Conservation (phyloP, 176 grass and related monocot genomes). For the Musa schizocarpa region DNA sequence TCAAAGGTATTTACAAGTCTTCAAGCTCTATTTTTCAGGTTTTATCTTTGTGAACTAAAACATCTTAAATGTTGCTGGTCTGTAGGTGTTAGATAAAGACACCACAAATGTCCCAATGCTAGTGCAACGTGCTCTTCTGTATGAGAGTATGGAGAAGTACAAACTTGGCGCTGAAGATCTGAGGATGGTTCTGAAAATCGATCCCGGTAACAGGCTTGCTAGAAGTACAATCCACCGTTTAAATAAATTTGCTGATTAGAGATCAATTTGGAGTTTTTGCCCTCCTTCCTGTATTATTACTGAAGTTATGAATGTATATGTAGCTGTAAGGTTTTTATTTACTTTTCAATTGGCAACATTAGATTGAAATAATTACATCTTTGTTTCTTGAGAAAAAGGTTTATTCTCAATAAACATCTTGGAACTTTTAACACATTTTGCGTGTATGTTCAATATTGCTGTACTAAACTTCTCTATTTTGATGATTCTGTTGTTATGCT, state of each 20-base stretch:
- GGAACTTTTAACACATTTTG: neutral
- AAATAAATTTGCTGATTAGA: conserved; percentile 90
- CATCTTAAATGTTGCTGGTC: neutral
- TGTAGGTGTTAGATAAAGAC: conserved; percentile 75
- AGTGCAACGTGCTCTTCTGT: conserved; percentile 83
- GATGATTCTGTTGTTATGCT: neutral
- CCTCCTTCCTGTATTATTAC: neutral
- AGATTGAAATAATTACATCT: neutral
- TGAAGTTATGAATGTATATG: neutral
- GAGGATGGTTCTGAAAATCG: conserved; percentile 95
- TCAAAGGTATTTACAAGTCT: conserved; percentile 47
- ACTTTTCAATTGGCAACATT: neutral
- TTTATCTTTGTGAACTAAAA: conserved; percentile 1
- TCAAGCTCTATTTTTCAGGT: neutral
- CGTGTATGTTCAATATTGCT: neutral
- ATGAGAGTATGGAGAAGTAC: conserved; percentile 96
- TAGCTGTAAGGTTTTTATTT: neutral
- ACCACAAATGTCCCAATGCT: conserved; percentile 70
- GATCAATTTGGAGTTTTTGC: conserved; percentile 5
- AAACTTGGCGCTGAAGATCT: conserved; percentile 85
- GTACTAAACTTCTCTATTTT: neutral
- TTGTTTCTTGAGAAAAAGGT: neutral
- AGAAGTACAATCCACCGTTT: conserved; percentile 90
- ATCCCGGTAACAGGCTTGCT: conserved; percentile 80
- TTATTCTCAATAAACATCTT: neutral